A percentile compares a stretch with the other conserved stretches of the same genome.
Conservation (phyloP, 2,329 filamentous ascomycete genomes). For the Xylaria sp. region DNA sequence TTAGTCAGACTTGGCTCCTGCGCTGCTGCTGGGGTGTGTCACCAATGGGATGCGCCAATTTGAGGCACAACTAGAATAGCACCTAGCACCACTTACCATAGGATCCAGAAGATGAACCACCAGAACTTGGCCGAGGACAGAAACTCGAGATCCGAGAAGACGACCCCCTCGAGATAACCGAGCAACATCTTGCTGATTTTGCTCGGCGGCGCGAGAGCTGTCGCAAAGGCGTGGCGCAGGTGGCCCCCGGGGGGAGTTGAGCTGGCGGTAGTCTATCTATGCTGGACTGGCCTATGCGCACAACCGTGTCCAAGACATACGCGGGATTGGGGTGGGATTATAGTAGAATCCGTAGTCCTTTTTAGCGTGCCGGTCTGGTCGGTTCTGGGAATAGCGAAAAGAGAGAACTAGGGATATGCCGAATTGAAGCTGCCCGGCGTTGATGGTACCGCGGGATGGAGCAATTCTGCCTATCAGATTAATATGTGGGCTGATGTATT, state of each 20-base stretch:
- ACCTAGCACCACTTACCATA: conserved; percentile 41
- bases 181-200: conserved; percentile 21
- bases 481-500: not conserved
- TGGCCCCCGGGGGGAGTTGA: not conserved
- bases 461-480: not conserved
- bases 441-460: not conserved
- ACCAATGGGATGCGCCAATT: conserved; percentile 16
- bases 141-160: conserved; percentile 33
- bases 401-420: not conserved
- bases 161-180: conserved; percentile 15
- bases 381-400: not conserved
- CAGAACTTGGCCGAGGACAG: conserved; percentile 44
- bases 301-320: not conserved
- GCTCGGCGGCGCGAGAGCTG: not conserved
- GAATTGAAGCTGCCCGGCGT: not conserved
- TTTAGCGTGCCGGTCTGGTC: not conserved
- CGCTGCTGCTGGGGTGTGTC: conserved; percentile 16
- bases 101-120: conserved; percentile 39
- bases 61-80: not conserved
- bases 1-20: conserved; percentile 21
- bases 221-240: not conserved
- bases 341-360: not conserved
- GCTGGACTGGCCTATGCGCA: not conserved
- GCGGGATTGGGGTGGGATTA: not conserved
- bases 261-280: not conserved